A percentile compares a stretch with the other conserved stretches of the same genome.
Conservation (phyloP, 139 green algal species). For the Trebouxia sp. region DNA sequence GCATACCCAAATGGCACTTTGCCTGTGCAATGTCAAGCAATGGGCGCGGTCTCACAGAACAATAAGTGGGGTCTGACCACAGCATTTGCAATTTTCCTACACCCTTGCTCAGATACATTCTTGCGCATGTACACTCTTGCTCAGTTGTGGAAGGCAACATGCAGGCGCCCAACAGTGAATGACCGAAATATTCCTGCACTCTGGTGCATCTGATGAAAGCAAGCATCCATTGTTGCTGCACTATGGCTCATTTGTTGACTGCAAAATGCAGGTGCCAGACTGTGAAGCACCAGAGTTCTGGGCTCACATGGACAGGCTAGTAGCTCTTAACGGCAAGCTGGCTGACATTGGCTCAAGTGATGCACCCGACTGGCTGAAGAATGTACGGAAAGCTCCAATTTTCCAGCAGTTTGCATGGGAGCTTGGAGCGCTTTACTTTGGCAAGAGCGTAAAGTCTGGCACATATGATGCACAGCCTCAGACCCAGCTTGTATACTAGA, state of each 20-base stretch:
- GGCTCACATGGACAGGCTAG: slow-evolving; percentile 52
- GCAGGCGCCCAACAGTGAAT: too few species aligned
- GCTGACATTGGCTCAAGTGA: slow-evolving; percentile 65
- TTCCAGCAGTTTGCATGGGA: slow-evolving; percentile 79
- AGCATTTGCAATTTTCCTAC: too few species aligned
- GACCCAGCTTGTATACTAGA: slow-evolving; percentile 22
- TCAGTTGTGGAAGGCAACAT: too few species aligned
- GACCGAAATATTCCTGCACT: too few species aligned
- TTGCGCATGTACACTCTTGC: not conserved
- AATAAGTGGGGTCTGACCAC: too few species aligned
- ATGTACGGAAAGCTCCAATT: slow-evolving; percentile 70
- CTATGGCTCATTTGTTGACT: too few species aligned
- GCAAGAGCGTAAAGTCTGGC: slow-evolving; percentile 76
- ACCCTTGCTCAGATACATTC: too few species aligned
- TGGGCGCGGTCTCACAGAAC: too few species aligned
- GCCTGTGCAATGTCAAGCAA: not conserved
- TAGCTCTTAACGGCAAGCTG: slow-evolving; percentile 79
- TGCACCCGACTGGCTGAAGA: slow-evolving; percentile 73
- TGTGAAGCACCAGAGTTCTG: slow-evolving; percentile 50
- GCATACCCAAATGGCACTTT: not conserved
- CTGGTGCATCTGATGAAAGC: too few species aligned
- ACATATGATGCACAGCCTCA: slow-evolving; percentile 71
- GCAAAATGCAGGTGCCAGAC: slow-evolving; percentile 9
- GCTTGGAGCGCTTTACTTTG: slow-evolving; percentile 85
- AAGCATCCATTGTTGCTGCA: too few species aligned